Conservation (phyloP, 2,329 filamentous ascomycete genomes). For the Fusarium vanettenii region DNA sequence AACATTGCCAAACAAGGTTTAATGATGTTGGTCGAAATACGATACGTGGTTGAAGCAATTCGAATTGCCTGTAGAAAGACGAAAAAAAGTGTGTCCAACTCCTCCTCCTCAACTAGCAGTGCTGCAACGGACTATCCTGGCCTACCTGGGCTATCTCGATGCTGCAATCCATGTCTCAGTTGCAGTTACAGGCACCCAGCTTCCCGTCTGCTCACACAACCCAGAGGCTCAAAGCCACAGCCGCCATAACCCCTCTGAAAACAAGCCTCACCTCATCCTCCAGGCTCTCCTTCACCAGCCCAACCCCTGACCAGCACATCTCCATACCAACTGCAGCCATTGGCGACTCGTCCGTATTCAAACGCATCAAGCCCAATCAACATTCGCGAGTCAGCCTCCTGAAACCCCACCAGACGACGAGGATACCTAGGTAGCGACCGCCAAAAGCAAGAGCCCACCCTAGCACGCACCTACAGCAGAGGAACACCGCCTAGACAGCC, state of each 20-base stretch:
- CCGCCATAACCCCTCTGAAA: constrained; percentile 21
- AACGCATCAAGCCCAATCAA: constrained; percentile 8
- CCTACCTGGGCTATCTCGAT: background rate
- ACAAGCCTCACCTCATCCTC: constrained; percentile 31
- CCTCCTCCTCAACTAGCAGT: background rate
- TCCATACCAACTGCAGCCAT: constrained; percentile 22
- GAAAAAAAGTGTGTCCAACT: background rate
- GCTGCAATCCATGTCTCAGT: background rate
- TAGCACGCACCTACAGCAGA: background rate
- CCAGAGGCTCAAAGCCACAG: constrained; percentile 15
- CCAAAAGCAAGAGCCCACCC: constrained; percentile 7
- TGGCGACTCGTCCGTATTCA: constrained; percentile 18
- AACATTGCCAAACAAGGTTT: background rate
- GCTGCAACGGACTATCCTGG: background rate
- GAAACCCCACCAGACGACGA: constrained; percentile 11
- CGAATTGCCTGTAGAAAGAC: background rate
- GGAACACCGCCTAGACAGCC: constrained; percentile 42
- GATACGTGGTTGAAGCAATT: background rate
- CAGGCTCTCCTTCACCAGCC: constrained; percentile 4
- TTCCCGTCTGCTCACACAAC: background rate
- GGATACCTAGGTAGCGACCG: constrained; percentile 9
- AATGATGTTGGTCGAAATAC: background rate
- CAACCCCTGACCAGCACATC: constrained; percentile 29
- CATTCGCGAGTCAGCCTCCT: background rate
- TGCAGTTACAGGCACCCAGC: background rate